These are phyloP conservation scores for Uronychia binucleata DNA, from an alignment of 73 alveolate species.

Conservation along the genomic window DNA sequence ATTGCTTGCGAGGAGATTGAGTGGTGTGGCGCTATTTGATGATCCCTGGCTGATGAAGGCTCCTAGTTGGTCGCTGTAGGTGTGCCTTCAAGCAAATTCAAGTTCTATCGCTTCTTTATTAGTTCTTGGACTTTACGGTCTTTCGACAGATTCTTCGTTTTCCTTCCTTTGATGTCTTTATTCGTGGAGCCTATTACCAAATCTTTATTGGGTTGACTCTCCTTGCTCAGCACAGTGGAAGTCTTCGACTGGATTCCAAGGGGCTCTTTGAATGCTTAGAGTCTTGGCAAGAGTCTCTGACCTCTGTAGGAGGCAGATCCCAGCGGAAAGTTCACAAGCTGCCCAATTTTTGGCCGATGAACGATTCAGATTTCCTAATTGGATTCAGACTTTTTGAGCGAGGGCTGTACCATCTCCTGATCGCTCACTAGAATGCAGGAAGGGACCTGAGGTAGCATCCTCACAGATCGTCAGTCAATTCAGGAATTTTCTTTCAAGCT, in stretches of 20 bases:
- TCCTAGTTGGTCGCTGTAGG: neutral
- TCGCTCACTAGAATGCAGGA: too few species aligned
- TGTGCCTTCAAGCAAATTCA: neutral
- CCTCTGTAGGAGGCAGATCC: neutral
- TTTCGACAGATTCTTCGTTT: neutral
- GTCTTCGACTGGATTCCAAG: neutral
- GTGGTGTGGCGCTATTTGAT: neutral
- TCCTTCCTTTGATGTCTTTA: neutral
- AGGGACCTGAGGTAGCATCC: too few species aligned
- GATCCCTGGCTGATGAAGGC: neutral
- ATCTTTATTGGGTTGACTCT: too few species aligned
- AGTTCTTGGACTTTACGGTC: neutral
- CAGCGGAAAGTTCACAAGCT: neutral
- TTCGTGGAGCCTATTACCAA: too few species aligned
- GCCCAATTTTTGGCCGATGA: neutral
- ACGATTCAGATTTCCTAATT: neutral
- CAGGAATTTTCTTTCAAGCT: too few species aligned
- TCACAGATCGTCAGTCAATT: too few species aligned
- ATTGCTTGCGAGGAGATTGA: neutral
- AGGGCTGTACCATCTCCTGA: too few species aligned
- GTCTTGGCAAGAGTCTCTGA: neutral
- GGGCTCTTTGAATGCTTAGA: neutral
- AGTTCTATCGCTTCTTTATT: neutral
- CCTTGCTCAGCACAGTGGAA: too few species aligned
- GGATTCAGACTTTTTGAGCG: too few species aligned